Percentiles rank a stretch among this genome's conserved stretches.
phyloP scores from a whole-genome alignment of 805 yeast species.

The Candida awuae region DNA sequence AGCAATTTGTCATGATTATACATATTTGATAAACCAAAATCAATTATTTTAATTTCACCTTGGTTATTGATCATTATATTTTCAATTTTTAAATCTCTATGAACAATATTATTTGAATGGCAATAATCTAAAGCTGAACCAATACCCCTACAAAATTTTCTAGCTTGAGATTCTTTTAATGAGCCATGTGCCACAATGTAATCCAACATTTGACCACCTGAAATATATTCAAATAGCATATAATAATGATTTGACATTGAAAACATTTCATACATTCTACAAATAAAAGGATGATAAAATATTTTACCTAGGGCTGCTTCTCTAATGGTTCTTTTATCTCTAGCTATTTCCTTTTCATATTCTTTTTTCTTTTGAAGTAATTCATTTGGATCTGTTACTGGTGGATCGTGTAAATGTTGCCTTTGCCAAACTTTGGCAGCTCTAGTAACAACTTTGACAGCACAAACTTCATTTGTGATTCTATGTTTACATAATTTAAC shows the following conservation, averaged over 20 bases:
- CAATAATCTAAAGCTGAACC: conserved; percentile 91
- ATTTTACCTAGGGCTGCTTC: conserved; percentile 93
- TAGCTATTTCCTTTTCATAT: conserved; percentile 72
- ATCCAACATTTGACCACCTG: conserved; percentile 97
- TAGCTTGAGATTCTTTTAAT: conserved; percentile 85
- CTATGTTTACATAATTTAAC: conserved; percentile 89
- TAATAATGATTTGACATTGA: conserved; percentile 96
- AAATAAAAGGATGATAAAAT: conserved; percentile 84
- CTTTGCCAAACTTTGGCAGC: conserved; percentile 73
- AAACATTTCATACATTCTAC: conserved; percentile 86
- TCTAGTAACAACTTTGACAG: conserved; percentile 86
- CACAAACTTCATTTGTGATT: conserved; percentile 74
- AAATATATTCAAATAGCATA: conserved; percentile 92
- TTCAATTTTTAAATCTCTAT: conserved; percentile 93
- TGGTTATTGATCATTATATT: conserved; percentile 88
- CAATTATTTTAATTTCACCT: conserved; percentile 93
- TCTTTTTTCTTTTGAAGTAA: conserved; percentile 57
- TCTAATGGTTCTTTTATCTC: conserved; percentile 86
- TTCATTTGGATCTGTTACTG: conserved; percentile 52
- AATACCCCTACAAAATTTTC: conserved; percentile 90
- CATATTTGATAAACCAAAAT: conserved; percentile 89
- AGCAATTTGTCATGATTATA: conserved; percentile 63
- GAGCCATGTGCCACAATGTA: conserved; percentile 95
- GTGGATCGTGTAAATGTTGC: conserved; percentile 61
- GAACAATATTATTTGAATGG: conserved; percentile 91